A percentile compares a stretch with the other conserved stretches of the same genome.
Evolutionary conservation across 306 rosid species (phyloP).

Genomic region (Psophocarpus tetragonolobus): DNA sequence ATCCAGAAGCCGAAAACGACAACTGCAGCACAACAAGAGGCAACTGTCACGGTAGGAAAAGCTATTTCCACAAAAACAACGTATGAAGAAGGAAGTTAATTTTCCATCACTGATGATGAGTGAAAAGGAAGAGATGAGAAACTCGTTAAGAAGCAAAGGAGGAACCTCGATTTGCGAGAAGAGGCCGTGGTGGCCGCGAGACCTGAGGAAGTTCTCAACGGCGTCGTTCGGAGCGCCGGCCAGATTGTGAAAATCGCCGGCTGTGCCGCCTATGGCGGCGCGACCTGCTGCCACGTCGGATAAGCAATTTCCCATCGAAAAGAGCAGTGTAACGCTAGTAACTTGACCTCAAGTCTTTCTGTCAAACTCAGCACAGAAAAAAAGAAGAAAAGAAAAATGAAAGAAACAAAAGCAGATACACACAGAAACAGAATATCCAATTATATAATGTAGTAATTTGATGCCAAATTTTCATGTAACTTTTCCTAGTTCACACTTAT

Average conservation of each 20-base stretch:
- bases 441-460: not conserved
- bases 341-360: not conserved
- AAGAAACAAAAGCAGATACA: not conserved
- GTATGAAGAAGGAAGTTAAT: not conserved
- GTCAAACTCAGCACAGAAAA: not conserved
- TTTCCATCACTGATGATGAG: not conserved
- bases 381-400: not conserved
- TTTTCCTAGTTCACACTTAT: not conserved
- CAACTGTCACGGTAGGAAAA: not conserved
- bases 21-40: constrained; percentile 48
- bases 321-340: not conserved
- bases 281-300: constrained; percentile 65
- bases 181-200: constrained; percentile 70
- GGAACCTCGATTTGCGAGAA: constrained; percentile 90
- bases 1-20: constrained; percentile 65
- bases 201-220: constrained; percentile 55
- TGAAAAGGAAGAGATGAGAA: constrained; percentile 7
- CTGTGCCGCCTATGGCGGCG: constrained; percentile 61
- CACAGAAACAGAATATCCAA: not conserved
- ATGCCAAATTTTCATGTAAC: not conserved
- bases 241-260: constrained; percentile 36
- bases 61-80: not conserved
- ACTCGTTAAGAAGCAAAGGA: not conserved
- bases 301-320: constrained; percentile 76
- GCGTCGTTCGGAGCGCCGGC: constrained; percentile 55